A percentile compares a stretch with the other conserved stretches of the same genome.
Evolutionary conservation across 352 stramenopile genomes (phyloP).

Genomic region (Phytophthora syringae): DNA sequence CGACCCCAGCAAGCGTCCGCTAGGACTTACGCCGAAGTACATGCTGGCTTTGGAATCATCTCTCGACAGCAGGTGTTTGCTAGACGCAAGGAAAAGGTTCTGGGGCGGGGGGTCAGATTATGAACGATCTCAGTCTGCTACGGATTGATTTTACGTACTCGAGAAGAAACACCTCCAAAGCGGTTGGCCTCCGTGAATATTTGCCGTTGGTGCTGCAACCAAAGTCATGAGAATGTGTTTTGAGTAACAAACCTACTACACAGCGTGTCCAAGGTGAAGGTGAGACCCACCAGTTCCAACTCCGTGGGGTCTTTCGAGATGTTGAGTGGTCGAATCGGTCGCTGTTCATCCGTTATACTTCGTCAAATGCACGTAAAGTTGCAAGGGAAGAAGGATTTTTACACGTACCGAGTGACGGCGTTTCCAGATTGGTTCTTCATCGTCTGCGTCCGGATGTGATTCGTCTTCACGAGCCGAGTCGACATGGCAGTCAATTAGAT

Average conservation of each 20-base stretch:
- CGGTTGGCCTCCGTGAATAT: slow-evolving; percentile 71
- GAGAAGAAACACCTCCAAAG: slow-evolving; percentile 53
- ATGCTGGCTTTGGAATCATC: slow-evolving; percentile 39
- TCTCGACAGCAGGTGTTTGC: slow-evolving; percentile 45
- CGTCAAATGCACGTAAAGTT: slow-evolving; percentile 1
- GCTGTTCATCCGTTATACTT: slow-evolving; percentile 25
- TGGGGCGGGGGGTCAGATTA: slow-evolving; percentile 5
- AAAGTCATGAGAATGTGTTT: neutral
- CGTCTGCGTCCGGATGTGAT: slow-evolving; percentile 10
- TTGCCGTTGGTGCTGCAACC: slow-evolving; percentile 54
- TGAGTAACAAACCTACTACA: neutral
- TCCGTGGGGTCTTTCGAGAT: slow-evolving; percentile 51
- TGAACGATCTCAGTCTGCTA: neutral
- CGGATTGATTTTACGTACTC: slow-evolving; percentile 26
- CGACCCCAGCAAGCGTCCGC: slow-evolving; percentile 30
- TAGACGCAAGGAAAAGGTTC: slow-evolving; percentile 59
- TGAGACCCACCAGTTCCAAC: slow-evolving; percentile 58
- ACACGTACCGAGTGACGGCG: slow-evolving; percentile 44
- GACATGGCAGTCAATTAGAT: slow-evolving; percentile 75
- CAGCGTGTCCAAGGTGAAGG: neutral
- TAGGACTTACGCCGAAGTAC: slow-evolving; percentile 32
- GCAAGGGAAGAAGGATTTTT: neutral
- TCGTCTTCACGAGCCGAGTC: slow-evolving; percentile 60
- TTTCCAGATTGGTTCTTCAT: slow-evolving; percentile 53
- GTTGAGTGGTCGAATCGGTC: slow-evolving; percentile 45